Evolutionary conservation across 805 yeast genomes (phyloP).

Genomic region (Metschnikowia lochheadii): DNA sequence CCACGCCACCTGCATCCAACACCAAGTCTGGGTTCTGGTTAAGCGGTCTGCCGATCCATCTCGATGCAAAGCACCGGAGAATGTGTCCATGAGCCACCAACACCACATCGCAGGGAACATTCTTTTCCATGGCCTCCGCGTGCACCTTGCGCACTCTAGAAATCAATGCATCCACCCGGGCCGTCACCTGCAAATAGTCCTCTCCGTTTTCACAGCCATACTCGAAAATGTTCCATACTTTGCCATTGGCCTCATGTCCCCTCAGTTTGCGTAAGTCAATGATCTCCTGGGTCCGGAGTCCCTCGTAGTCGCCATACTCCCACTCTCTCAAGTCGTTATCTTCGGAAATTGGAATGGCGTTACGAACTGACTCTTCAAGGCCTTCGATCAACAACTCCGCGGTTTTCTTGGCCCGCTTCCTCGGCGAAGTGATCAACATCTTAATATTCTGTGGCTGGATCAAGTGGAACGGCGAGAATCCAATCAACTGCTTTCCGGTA

Average conservation of each 20-base stretch:
- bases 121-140: conserved; percentile 44
- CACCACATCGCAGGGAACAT: conserved; percentile 64
- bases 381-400: conserved; percentile 56
- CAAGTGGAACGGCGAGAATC: conserved; percentile 46
- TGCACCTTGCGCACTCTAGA: conserved; percentile 60
- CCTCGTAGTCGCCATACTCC: conserved; percentile 97
- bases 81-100: conserved; percentile 94
- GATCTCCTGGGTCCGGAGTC: conserved; percentile 66
- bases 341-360: conserved; percentile 38
- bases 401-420: conserved; percentile 75
- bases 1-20: conserved; percentile 93
- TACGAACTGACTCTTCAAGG: conserved; percentile 40
- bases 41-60: conserved; percentile 73
- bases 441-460: conserved; percentile 62
- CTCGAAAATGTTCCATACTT: conserved; percentile 76
- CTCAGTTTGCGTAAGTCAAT: conserved; percentile 51
- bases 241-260: conserved; percentile 47
- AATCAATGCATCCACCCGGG: conserved; percentile 69
- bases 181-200: conserved; percentile 56
- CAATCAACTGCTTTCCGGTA: conserved; percentile 70
- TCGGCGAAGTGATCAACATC: conserved; percentile 73
- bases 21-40: conserved; percentile 71
- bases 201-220: conserved; percentile 96
- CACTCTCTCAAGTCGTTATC: conserved; percentile 83
- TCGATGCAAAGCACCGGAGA: conserved; percentile 79